phyloP scores from a whole-genome alignment of 768 basidiomycete genomes.

The Auricularia sp. region DNA sequence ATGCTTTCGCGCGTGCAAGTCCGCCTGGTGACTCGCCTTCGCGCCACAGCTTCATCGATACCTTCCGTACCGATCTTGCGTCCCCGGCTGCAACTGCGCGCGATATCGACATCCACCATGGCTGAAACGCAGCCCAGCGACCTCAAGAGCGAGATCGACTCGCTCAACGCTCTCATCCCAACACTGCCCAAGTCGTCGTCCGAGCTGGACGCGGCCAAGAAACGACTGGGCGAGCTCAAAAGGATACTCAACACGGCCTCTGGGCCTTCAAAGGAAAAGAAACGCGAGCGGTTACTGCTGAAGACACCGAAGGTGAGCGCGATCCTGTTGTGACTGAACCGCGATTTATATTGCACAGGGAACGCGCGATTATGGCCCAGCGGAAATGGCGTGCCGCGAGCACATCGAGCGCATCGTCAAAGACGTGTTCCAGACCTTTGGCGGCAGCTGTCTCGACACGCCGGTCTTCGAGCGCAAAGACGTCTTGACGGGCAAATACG shows the following conservation, averaged over 20 bases:
- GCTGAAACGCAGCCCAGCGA: too few species aligned
- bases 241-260: slow-evolving; percentile 23
- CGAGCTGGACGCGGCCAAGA: slow-evolving; percentile 57
- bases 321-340: slow-evolving; percentile 6
- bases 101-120: too few species aligned
- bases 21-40: too few species aligned
- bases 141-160: too few species aligned
- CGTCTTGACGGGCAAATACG: slow-evolving; percentile 91
- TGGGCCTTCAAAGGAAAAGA: slow-evolving; percentile 41
- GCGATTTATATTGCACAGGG: slow-evolving; percentile 42
- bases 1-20: too few species aligned
- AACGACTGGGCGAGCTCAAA: slow-evolving; percentile 36
- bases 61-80: too few species aligned
- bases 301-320: slow-evolving; percentile 88
- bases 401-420: slow-evolving; percentile 85
- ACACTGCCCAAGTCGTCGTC: background rate
- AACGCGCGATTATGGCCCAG: slow-evolving; percentile 88
- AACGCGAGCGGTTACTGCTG: slow-evolving; percentile 62
- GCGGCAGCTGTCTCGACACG: slow-evolving; percentile 89
- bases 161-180: too few species aligned
- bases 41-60: too few species aligned
- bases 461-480: slow-evolving; percentile 98
- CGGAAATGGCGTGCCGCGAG: slow-evolving; percentile 85
- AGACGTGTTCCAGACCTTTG: slow-evolving; percentile 78
- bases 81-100: too few species aligned